These are phyloP conservation scores for Mrakiaceae sp. DNA, from an alignment of 1,284 basidiomycete species.

Conservation along the genomic window DNA sequence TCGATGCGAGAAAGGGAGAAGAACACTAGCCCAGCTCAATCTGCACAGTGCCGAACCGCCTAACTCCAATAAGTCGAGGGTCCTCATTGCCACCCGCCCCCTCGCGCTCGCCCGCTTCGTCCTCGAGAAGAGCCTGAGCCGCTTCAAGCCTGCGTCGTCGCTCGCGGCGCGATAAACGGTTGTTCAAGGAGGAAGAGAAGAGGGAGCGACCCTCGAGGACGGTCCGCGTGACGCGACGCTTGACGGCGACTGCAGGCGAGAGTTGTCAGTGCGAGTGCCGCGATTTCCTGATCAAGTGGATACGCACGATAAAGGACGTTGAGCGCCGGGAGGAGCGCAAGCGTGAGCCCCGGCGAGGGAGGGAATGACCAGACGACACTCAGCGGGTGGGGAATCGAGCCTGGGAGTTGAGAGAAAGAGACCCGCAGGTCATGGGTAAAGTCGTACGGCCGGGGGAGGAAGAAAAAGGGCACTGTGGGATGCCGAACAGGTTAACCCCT, in stretches of 20 bases:
- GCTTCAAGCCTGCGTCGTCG: neutral
- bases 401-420: neutral
- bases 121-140: neutral
- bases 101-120: neutral
- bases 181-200: too few relatives aligned
- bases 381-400: neutral
- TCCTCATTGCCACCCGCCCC: neutral
- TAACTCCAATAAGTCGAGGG: neutral
- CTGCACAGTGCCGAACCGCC: neutral
- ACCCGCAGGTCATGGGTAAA: neutral
- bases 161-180: too few relatives aligned
- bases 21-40: neutral
- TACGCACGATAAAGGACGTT: conserved; percentile 1
- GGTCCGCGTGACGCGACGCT: neutral
- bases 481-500: neutral
- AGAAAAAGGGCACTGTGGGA: neutral
- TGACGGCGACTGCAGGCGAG: neutral
- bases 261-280: too few relatives aligned
- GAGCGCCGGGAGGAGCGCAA: neutral
- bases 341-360: neutral
- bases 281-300: too few relatives aligned
- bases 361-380: neutral
- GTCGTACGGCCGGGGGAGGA: conserved; percentile 1
- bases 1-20: neutral
- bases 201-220: too few relatives aligned